Evolutionary conservation across 306 rosid genomes (phyloP).

Genomic region (Amphicarpaea edgeworthii): DNA sequence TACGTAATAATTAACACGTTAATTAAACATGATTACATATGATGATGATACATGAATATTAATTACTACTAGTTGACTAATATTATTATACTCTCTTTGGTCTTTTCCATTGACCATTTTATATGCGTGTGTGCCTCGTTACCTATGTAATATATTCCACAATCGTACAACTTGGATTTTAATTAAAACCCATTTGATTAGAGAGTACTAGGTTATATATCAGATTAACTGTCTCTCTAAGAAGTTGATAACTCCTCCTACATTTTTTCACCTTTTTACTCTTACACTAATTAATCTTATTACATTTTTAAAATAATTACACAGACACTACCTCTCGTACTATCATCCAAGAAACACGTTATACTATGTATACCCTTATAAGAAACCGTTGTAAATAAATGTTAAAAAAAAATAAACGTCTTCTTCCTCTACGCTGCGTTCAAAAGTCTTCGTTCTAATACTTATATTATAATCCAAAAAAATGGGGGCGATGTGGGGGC

Average conservation of each 20-base stretch:
- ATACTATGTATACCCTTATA: no score
- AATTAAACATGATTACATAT: background rate
- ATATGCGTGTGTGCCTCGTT: constrained; percentile 1
- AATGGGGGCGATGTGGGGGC: background rate
- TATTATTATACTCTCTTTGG: constrained; percentile 39
- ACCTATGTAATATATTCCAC: no score
- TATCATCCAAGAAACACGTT: no score
- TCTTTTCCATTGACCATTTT: constrained; percentile 37
- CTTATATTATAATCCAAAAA: background rate
- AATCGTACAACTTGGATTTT: background rate
- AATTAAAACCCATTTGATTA: background rate
- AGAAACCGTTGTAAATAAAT: no score
- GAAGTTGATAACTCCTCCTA: background rate
- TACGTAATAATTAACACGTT: background rate
- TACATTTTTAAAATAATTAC: no score
- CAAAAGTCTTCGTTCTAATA: background rate
- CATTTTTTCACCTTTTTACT: no score
- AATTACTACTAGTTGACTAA: constrained; percentile 33
- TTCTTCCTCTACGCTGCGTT: background rate
- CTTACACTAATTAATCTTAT: no score
- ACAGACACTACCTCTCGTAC: no score
- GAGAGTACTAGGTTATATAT: background rate
- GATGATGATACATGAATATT: background rate
- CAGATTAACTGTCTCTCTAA: background rate
- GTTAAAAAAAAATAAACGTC: no score